phyloP scores from a whole-genome alignment of 1,284 basidiomycete species.

The Fomitopsis betulina region DNA sequence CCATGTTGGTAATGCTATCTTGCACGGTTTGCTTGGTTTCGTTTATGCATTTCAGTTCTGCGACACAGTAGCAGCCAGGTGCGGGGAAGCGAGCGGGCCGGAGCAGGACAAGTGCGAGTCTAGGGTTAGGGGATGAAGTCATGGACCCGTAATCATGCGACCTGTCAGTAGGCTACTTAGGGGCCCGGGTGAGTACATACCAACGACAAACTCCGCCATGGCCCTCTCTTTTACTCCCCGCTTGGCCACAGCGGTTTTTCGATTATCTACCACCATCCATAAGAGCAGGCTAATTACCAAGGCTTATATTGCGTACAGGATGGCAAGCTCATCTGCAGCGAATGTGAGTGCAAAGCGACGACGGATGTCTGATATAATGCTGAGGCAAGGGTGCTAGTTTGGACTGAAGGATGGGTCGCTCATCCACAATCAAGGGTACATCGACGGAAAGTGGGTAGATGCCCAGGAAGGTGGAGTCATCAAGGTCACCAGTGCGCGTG shows the following conservation, averaged over 20 bases:
- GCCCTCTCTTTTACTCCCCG: constrained; percentile 1
- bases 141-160: neutral
- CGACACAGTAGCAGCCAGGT: neutral
- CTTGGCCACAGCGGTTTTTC: neutral
- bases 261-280: constrained; percentile 1
- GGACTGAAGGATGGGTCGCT: constrained; percentile 74
- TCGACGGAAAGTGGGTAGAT: constrained; percentile 81
- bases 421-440: constrained; percentile 71
- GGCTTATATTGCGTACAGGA: constrained; percentile 17
- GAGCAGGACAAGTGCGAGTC: neutral
- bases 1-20: neutral
- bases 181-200: no score
- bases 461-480: constrained; percentile 72
- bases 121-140: constrained; percentile 9
- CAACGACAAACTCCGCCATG: neutral
- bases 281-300: constrained; percentile 9
- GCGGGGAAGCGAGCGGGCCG: neutral
- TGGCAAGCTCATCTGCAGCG: constrained; percentile 22
- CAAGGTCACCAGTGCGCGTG: constrained; percentile 65
- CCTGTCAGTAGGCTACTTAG: no score
- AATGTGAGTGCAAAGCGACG: neutral
- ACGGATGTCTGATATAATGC: neutral
- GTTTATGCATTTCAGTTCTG: neutral
- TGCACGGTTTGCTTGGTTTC: no score
- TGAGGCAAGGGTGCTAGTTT: constrained; percentile 39